Base-by-base conservation (phyloP, 345 rosid genomes). In the Hevea brasiliensis region DNA sequence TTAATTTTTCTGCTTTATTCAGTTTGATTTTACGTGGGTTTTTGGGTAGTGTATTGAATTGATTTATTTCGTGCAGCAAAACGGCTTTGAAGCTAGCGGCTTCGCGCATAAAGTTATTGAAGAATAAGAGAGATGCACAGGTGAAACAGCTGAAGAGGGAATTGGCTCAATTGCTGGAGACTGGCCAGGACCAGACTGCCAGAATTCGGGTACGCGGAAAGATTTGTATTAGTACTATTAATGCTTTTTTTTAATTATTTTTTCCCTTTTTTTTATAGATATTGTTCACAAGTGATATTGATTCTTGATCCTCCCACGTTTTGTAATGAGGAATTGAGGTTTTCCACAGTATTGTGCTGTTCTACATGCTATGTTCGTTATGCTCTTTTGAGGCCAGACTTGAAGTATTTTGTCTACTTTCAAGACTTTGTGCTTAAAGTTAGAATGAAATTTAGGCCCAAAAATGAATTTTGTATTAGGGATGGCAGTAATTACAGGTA, bases 131-230 rank as follows among this genome's bases (percentile, higher is more conserved):
- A 71, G 93, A 78, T 18, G 84, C 85, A 3, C 93, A 74, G 77
- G 84, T 89, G 61, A 92, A 82, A 76, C 97, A 87, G 23, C 56
- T 90, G 73, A 89, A 82, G 87, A 89, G 90, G 74, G 99, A 92
- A 50, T 67, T 92, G 71, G 94, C 94, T 53, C 89, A 85, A 42
- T 79, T 95, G 80, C 90, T 95, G 2, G 94, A 90, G 73, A 78
- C 97, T 10, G 99, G 96, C 0, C 92, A 92, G 76, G 90, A 87
- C 21, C 93, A 79, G 82, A 91, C 88, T 4, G 99, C 99, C 23
- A 81, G 87, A 81, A 89, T 95, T 81, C 89, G 97, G 76, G 98
- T 95, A 74, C 1, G 74, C 37, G 65, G 27, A 37, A 57, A 29
- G 42, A 74, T 55, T 4, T 4, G 48, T 32, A 18, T 29, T 51